A percentile compares a stretch with the other conserved stretches of the same genome.
phyloP scores from a whole-genome alignment of 2,329 filamentous ascomycete genomes.

The Penicillium sp. region DNA sequence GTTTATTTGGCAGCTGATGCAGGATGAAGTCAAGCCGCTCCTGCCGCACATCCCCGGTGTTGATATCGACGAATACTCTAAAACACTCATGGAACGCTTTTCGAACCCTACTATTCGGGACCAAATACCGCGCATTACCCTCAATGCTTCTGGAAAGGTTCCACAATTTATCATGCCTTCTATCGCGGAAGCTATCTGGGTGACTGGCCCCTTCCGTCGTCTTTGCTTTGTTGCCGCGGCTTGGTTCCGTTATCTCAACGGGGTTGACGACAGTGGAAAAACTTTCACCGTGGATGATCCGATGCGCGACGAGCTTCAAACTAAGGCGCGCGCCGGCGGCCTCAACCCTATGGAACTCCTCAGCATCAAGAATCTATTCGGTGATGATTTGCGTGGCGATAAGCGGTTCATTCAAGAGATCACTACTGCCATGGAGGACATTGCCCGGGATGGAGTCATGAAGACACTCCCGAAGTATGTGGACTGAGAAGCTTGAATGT shows the following conservation, averaged over 20 bases:
- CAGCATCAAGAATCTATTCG: slow-evolving; percentile 46
- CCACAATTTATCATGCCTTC: slow-evolving; percentile 43
- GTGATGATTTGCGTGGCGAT: slow-evolving; percentile 48
- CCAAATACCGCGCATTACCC: slow-evolving; percentile 48
- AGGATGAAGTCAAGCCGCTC: slow-evolving; percentile 50
- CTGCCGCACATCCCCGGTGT: slow-evolving; percentile 49
- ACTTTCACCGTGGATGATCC: slow-evolving; percentile 43
- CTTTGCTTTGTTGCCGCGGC: slow-evolving; percentile 46
- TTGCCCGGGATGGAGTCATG: slow-evolving; percentile 46
- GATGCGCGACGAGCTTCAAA: slow-evolving; percentile 46
- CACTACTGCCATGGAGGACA: slow-evolving; percentile 45
- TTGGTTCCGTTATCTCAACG: slow-evolving; percentile 50
- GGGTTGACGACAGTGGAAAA: slow-evolving; percentile 47
- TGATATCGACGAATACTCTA: slow-evolving; percentile 49
- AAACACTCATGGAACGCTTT: slow-evolving; percentile 51
- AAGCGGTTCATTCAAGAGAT: slow-evolving; percentile 47
- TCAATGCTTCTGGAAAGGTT: slow-evolving; percentile 51
- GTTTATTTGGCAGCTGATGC: slow-evolving; percentile 52
- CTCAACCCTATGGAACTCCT: slow-evolving; percentile 42
- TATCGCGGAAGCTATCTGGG: slow-evolving; percentile 43
- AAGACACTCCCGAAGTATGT: slow-evolving; percentile 49
- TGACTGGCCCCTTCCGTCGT: slow-evolving; percentile 42
- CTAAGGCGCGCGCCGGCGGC: slow-evolving; percentile 43
- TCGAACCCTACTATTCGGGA: slow-evolving; percentile 54
- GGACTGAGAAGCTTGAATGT: no score